These are phyloP conservation scores for Clonostachys chloroleuca DNA, from an alignment of 2,329 filamentous ascomycete species.

Conservation along the genomic window DNA sequence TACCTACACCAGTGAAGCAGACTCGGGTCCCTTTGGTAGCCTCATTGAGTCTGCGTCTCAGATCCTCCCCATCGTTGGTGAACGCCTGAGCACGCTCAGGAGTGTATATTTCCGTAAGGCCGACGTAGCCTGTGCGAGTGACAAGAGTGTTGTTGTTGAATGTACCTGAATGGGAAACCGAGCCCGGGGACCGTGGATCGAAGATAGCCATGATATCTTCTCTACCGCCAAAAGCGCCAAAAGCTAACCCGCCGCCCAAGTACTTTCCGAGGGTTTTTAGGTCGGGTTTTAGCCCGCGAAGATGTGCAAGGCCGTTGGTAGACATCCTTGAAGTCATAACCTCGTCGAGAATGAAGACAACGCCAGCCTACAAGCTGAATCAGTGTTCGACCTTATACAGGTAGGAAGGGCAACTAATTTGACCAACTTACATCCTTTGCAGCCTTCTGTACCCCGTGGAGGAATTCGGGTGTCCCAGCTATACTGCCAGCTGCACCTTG, in stretches of 20 bases:
- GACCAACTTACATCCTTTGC: constrained; percentile 26
- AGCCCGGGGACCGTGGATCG: constrained; percentile 35
- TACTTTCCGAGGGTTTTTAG: constrained; percentile 63
- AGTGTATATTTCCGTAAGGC: constrained; percentile 26
- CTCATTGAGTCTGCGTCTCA: constrained; percentile 20
- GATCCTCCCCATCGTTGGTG: constrained; percentile 19
- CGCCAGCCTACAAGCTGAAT: constrained; percentile 28
- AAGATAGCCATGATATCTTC: constrained; percentile 54
- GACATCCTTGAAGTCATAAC: constrained; percentile 63
- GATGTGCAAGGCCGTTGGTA: constrained; percentile 39
- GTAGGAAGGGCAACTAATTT: neutral
- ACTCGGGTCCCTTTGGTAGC: constrained; percentile 25
- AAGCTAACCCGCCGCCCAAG: constrained; percentile 60
- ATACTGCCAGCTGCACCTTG: constrained; percentile 59
- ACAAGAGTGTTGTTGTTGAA: constrained; percentile 64
- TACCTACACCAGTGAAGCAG: constrained; percentile 28
- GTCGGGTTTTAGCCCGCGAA: constrained; percentile 47
- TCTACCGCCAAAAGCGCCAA: constrained; percentile 63
- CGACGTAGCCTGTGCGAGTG: constrained; percentile 49
- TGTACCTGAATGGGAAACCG: constrained; percentile 54
- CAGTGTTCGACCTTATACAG: neutral
- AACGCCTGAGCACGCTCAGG: constrained; percentile 20
- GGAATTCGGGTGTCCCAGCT: constrained; percentile 42
- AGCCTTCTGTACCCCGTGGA: constrained; percentile 41
- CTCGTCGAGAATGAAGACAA: constrained; percentile 65